These are phyloP conservation scores for Venturia oleaginea DNA, from an alignment of 2,329 filamentous ascomycete species.

Conservation along the genomic window DNA sequence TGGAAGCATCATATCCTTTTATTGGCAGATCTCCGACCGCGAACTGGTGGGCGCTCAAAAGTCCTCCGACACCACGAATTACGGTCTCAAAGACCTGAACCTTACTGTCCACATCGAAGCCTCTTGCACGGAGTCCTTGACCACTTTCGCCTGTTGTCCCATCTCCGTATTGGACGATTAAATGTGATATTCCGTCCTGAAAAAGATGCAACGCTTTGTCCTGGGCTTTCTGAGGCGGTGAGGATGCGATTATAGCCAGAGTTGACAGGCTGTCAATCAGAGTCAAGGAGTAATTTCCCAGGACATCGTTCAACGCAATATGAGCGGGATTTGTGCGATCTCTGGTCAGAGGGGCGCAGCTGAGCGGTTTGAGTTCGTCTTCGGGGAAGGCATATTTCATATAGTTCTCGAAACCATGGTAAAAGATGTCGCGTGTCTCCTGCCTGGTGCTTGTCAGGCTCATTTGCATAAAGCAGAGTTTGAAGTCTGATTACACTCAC, in stretches of 20 bases:
- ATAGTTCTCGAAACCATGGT: conserved; percentile 94
- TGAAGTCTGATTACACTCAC: conserved; percentile 18
- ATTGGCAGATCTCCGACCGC: conserved; percentile 87
- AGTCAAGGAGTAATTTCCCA: conserved; percentile 95
- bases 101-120: conserved; percentile 94
- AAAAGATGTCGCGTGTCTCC: conserved; percentile 66
- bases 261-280: conserved; percentile 93
- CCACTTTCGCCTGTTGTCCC: conserved; percentile 61
- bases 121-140: conserved; percentile 61
- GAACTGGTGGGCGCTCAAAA: conserved; percentile 89
- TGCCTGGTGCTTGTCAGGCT: conserved; percentile 24
- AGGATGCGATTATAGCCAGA: conserved; percentile 80
- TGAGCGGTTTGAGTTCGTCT: conserved; percentile 83
- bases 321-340: conserved; percentile 71
- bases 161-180: conserved; percentile 82
- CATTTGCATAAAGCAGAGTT: not conserved
- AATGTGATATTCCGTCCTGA: conserved; percentile 64
- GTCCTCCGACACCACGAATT: conserved; percentile 81
- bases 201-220: conserved; percentile 43
- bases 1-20: conserved; percentile 55
- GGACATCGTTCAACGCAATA: conserved; percentile 84
- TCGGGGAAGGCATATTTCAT: conserved; percentile 91
- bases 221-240: conserved; percentile 39
- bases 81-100: conserved; percentile 98
- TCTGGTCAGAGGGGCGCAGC: conserved; percentile 75